Conservation (phyloP, 768 basidiomycete species). For the Hygrocybe punicea region DNA sequence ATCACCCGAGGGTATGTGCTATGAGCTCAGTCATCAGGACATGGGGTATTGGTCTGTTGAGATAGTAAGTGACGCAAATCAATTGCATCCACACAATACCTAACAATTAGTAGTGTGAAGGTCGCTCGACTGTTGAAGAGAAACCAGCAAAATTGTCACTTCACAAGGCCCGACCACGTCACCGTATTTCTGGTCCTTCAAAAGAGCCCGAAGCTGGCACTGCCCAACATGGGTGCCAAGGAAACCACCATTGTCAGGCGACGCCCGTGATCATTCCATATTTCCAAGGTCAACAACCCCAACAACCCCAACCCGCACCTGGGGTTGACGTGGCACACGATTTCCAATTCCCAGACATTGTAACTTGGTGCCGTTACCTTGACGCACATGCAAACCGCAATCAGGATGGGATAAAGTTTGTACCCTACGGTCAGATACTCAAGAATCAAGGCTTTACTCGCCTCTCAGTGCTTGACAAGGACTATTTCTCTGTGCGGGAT, state of each 20-base stretch:
- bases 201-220: not conserved
- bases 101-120: not conserved
- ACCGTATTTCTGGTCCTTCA: not conserved
- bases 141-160: not conserved
- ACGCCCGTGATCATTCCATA: too few relatives aligned
- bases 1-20: not conserved
- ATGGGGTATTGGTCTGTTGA: not conserved
- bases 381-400: not conserved
- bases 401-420: not conserved
- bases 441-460: not conserved
- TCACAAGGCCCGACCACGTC: not conserved
- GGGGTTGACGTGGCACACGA: not conserved
- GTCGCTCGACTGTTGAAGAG: not conserved
- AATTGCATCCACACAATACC: not conserved
- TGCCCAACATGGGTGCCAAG: not conserved
- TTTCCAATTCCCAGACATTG: not conserved
- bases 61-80: not conserved
- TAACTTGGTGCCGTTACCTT: not conserved
- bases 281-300: too few relatives aligned
- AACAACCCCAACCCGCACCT: not conserved
- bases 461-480: not conserved
- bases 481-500: not conserved
- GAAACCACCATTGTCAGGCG: not conserved
- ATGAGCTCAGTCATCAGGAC: not conserved
- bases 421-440: not conserved